Conservation (phyloP, 2,329 filamentous ascomycete species). For the Aspergillus fumigatus region DNA sequence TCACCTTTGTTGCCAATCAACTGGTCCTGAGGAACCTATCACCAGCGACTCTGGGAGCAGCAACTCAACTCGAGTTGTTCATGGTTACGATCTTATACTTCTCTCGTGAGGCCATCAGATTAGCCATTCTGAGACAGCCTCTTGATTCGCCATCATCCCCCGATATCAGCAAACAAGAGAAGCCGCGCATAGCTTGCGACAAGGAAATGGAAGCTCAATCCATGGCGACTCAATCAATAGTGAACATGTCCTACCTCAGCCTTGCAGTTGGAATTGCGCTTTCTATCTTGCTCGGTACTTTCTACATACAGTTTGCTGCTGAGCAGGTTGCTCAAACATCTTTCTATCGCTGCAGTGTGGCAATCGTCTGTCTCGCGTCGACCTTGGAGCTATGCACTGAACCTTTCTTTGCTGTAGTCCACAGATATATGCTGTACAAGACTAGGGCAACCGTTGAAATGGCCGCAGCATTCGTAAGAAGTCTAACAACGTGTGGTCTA, state of each 20-base stretch:
- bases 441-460: slow-evolving; percentile 79
- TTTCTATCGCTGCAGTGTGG: slow-evolving; percentile 56
- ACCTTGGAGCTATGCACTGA: slow-evolving; percentile 77
- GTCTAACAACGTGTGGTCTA: slow-evolving; percentile 65
- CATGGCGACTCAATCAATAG: slow-evolving; percentile 61
- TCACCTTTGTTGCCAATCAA: slow-evolving; percentile 92
- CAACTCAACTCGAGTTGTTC: slow-evolving; percentile 87
- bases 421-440: slow-evolving; percentile 74
- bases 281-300: slow-evolving; percentile 58
- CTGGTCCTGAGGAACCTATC: slow-evolving; percentile 82
- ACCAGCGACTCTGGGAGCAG: slow-evolving; percentile 75
- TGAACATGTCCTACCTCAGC: slow-evolving; percentile 84
- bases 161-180: slow-evolving; percentile 9
- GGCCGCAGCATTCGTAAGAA: slow-evolving; percentile 72
- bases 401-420: slow-evolving; percentile 82
- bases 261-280: slow-evolving; percentile 64
- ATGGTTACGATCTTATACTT: slow-evolving; percentile 94
- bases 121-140: slow-evolving; percentile 79
- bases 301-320: slow-evolving; percentile 59
- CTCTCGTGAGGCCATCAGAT: slow-evolving; percentile 80
- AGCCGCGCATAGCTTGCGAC: slow-evolving; percentile 5
- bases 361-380: slow-evolving; percentile 54
- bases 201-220: slow-evolving; percentile 18
- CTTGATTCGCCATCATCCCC: slow-evolving; percentile 22
- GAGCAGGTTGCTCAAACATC: slow-evolving; percentile 53